Base-by-base conservation (phyloP, 345 rosid species). In the Acer saccharum region DNA sequence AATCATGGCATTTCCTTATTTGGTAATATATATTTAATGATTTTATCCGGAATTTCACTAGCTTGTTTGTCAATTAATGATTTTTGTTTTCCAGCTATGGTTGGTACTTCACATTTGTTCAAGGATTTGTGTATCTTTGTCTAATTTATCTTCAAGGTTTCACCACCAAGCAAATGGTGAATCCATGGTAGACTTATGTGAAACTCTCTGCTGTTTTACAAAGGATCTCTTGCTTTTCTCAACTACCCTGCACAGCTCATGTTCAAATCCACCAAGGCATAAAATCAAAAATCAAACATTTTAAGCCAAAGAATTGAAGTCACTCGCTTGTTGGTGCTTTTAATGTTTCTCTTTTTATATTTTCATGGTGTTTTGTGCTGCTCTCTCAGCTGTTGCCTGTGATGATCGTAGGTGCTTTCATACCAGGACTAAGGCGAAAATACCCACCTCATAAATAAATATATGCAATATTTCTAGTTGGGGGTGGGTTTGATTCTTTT, bases 201-300 rank as follows among this genome's bases (percentile, higher is more conserved):
- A 96, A 92, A 77, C 97, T 96, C 78, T 94, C 98, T 76, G 99
- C 97, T n/a, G 99, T 94, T 77, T 90, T 96, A 55, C 39, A 96
- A 96, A 81, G 97, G 99, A 16, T 96, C 99, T 54, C 79, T 96
- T 80, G 99, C 99, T 79, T 96, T 88, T 75, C 99, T 96, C 48
- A 96, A 96, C 76, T 96, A 96, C 80, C 99, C 98, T 41, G 99
- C 99, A 17, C 99, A 95, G 81, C 90, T 95, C 81, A 95, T 95
- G 98, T 95, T 96, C 81, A 96, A 96, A 83, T 96, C 99, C 87
- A 96, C 99, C 78, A 94, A 96, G 97, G 99, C 90, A 29, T 29
- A 29, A 2, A 29, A 29, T 29, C 3, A 29, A 29, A 29, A 29
- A 29, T 29, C 35, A 77, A 71, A 73, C 35, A 32, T 2, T 71